Conservation (phyloP, 768 basidiomycete species). For the Auricularia sp. region DNA sequence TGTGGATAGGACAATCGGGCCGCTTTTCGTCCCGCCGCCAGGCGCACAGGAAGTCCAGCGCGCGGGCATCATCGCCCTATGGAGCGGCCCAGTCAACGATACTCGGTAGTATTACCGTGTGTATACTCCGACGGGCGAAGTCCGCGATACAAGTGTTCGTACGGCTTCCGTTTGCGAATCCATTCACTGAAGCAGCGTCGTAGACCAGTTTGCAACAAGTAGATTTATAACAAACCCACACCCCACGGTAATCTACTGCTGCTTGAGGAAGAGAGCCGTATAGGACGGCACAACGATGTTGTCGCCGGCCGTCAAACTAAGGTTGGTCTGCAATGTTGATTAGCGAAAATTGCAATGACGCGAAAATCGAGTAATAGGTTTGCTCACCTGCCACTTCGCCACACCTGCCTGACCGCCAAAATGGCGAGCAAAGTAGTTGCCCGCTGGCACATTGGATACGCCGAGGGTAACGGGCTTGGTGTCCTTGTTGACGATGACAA, state of each 20-base stretch:
- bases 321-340: constrained; percentile 15
- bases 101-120: too few relatives aligned
- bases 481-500: constrained; percentile 46
- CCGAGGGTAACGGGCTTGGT: constrained; percentile 30
- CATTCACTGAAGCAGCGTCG: neutral
- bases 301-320: constrained; percentile 20
- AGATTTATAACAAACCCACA: neutral
- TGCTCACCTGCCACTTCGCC: constrained; percentile 44
- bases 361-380: neutral
- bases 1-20: too few relatives aligned
- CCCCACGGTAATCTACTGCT: constrained; percentile 7
- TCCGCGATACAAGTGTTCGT: too few relatives aligned
- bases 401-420: constrained; percentile 43
- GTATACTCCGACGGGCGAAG: too few relatives aligned
- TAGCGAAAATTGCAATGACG: neutral
- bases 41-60: too few relatives aligned
- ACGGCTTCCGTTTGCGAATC: neutral
- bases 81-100: too few relatives aligned
- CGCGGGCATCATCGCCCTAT: too few relatives aligned
- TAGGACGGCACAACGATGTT: constrained; percentile 27
- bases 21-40: too few relatives aligned
- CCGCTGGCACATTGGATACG: constrained; percentile 35
- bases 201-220: neutral
- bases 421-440: constrained; percentile 43
- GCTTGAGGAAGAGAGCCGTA: constrained; percentile 28